Base-by-base conservation (phyloP, 257 asterid genomes). In the Henckelia pumila region DNA sequence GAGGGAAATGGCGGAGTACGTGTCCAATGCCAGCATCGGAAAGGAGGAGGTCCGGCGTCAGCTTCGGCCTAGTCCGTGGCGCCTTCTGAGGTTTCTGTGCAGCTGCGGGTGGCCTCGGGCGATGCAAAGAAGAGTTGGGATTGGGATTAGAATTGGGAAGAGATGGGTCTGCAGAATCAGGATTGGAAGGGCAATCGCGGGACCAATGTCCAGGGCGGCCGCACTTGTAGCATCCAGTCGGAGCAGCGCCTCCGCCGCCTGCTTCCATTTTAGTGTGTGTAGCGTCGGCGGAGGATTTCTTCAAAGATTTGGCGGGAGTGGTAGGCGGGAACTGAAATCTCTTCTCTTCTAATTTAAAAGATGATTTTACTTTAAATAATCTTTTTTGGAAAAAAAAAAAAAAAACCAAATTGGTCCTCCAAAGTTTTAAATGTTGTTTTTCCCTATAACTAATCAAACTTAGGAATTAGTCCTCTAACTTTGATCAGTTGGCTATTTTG, bases 141-240 rank as follows among this genome's bases (percentile, higher is more conserved):
- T 32, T 52, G 21, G 32, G 20, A 24, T 20, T 22, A 79, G 60
- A 30, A 37, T 63, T 66, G 25, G 32, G 16, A 59, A 29, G 24
- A 44, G 65, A 56, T 49, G 60, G 26, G 17, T 60, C 47, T 26
- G 66, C 29, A 59, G 84, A 23, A 52, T 59, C 71, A 37, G 92
- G 79, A 21, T 80, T 63, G 20, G 87, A 80, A 2, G 96, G 95
- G 62, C 98, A 93, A 77, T 93, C 98, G 14, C 97, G 90, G 19
- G 98, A 86, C 98, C 98, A 93, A 74, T 93, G 98, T 22, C 98
- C 96, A 2, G 98, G 97, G 6, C 97, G 88, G 50, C 95, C 95
- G 75, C 98, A 93, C 82, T 90, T 93, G 88, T 86, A 93, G 81
- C 98, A 93, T 9, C 98, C 97, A 0, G 97, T 93, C 3, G 98